Conservation (phyloP, 1,284 basidiomycete genomes). For the Ustilago tritici region DNA sequence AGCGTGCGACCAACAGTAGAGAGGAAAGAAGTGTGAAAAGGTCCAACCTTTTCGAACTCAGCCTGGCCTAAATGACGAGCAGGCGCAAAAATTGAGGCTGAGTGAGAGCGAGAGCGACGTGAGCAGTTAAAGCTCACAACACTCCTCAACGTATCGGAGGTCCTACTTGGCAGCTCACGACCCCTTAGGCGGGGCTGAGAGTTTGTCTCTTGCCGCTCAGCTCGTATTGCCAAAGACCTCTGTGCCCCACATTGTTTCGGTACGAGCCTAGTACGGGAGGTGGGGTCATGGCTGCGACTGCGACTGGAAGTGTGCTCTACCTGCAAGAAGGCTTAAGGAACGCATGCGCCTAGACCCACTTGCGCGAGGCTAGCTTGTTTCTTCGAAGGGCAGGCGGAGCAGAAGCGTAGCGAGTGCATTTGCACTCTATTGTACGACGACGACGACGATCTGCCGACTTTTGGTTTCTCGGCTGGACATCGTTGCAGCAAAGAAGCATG, state of each 20-base stretch:
- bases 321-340: not conserved
- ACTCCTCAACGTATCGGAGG: not conserved
- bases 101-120: not conserved
- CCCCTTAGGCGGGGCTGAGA: conserved; percentile 6
- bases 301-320: not conserved
- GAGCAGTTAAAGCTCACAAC: conserved; percentile 1
- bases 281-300: not conserved
- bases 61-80: conserved; percentile 16
- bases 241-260: not conserved
- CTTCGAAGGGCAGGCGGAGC: conserved; percentile 2
- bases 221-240: not conserved
- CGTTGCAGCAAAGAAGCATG: conserved; percentile 1
- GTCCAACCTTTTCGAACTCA: conserved; percentile 16
- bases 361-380: not conserved
- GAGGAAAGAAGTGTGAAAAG: conserved; percentile 16
- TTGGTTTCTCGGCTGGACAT: conserved; percentile 1
- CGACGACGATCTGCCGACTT: conserved; percentile 5
- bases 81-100: conserved; percentile 1
- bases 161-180: not conserved
- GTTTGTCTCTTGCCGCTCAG: not conserved
- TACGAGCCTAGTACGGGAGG: not conserved
- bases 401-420: conserved; percentile 1
- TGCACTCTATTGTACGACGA: too few relatives aligned
- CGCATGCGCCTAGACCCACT: not conserved
- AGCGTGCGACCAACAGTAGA: too few relatives aligned